Conservation (phyloP, 2,329 filamentous ascomycete genomes). For the Fusarium armeniacum region DNA sequence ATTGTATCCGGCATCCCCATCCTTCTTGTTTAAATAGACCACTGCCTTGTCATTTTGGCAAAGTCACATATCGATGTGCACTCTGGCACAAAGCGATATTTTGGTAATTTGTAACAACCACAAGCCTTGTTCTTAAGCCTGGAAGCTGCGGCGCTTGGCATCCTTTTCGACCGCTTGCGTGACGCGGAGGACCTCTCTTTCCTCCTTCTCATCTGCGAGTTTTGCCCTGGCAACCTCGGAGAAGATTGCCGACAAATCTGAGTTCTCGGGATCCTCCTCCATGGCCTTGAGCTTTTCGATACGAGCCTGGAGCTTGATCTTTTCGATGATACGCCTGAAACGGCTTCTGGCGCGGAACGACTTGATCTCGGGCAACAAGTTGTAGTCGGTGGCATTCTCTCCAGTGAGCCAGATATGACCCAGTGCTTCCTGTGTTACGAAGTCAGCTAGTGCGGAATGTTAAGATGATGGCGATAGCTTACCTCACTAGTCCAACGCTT, state of each 20-base stretch:
- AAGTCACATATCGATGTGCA: conserved; percentile 1
- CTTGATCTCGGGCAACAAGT: conserved; percentile 96
- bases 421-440: conserved; percentile 73
- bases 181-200: conserved; percentile 81
- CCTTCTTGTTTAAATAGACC: not conserved
- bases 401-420: conserved; percentile 91
- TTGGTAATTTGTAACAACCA: conserved; percentile 7
- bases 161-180: conserved; percentile 70
- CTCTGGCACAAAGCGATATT: not conserved
- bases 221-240: conserved; percentile 94
- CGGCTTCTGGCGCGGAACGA: conserved; percentile 93
- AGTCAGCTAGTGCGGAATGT: conserved; percentile 37
- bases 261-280: conserved; percentile 83
- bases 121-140: conserved; percentile 27
- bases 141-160: conserved; percentile 55
- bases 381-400: conserved; percentile 92
- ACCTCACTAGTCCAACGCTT: conserved; percentile 84
- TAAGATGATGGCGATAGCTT: conserved; percentile 50
- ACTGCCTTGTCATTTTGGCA: not conserved
- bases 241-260: conserved; percentile 78
- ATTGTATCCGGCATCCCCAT: conserved; percentile 1
- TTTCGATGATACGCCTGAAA: conserved; percentile 92
- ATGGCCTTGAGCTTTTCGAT: conserved; percentile 95
- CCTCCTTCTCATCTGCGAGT: conserved; percentile 82
- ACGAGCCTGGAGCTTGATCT: conserved; percentile 94